Conservation (phyloP, 139 green algal genomes). For the Chlamydomonas asymmetrica region DNA sequence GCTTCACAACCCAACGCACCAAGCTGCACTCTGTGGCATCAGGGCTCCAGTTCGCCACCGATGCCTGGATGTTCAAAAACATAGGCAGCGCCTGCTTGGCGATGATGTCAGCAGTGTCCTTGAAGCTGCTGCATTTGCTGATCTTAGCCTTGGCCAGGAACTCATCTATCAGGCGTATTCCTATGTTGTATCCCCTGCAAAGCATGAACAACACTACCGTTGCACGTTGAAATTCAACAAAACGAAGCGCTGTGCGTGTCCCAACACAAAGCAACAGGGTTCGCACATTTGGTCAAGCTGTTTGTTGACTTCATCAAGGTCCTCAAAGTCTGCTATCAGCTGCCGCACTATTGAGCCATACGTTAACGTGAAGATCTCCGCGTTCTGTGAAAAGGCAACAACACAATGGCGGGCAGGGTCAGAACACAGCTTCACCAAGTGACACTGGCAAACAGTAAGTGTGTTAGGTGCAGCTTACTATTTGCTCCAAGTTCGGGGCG, state of each 20-base stretch:
- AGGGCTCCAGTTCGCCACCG: conserved; percentile 81
- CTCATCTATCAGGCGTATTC: conserved; percentile 92
- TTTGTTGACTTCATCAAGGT: conserved; percentile 95
- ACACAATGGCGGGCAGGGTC: too few species aligned
- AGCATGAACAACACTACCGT: too few species aligned
- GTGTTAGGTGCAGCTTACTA: too few species aligned
- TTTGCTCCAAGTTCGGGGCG: too few species aligned
- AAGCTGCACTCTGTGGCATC: conserved; percentile 87
- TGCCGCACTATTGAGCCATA: conserved; percentile 97
- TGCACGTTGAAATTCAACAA: background rate
- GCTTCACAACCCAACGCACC: conserved; percentile 40
- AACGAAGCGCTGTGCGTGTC: background rate
- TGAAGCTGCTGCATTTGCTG: conserved; percentile 73
- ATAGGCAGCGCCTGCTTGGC: conserved; percentile 75
- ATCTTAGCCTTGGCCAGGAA: conserved; percentile 88
- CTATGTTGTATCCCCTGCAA: conserved; percentile 92
- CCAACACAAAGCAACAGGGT: background rate
- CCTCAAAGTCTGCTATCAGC: conserved; percentile 91
- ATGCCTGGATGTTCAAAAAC: conserved; percentile 86
- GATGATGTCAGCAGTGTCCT: conserved; percentile 79
- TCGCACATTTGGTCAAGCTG: conserved; percentile 92
- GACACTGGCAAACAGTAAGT: too few species aligned
- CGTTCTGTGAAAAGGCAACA: conserved; percentile 84
- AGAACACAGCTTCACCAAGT: too few species aligned
- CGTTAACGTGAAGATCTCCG: conserved; percentile 95